Base-by-base conservation (phyloP, 305 asterid species). In the Salvia sclarea region DNA sequence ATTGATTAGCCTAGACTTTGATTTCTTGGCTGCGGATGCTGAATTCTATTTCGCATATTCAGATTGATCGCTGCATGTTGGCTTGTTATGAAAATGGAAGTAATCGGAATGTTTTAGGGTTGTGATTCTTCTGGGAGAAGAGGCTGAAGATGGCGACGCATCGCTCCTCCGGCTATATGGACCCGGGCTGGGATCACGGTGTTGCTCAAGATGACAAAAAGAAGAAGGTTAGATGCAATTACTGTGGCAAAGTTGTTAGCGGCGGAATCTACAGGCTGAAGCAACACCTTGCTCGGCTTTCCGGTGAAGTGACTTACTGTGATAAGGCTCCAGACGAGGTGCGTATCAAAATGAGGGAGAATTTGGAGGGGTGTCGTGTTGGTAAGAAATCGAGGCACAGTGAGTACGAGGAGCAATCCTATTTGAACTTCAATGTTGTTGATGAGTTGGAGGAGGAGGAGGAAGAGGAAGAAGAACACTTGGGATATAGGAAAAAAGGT, bases 101-200 rank as follows among this genome's bases (percentile, higher is more conserved):
- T 57, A 10, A 20, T 43, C 63, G 38, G 16, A 37, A 47, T 18
- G 35, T 4, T 18, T 61, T 47, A 25, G 49, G 47, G 68, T 30
- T 30, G 3, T 50, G 47, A 21, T 66, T 61, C 68, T 61, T 31
- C 74, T 30, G 25, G 48, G 8, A 33, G 76, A 64, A 85, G 80
- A 86, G 60, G 80, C 68, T 70, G 72, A 72, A 76, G 79, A 87
- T 89, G 96, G 80, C 91, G n/a, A 75, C 92, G 24, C 80, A 83
- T 77, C 96, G 96, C 41, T 74, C 95, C 50, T 75, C 88, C 57
- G 94, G 96, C 60, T 86, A 84, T 52, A 75, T 84, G 13, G 98
- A 92, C 77, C 98, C 98, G 0, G 96, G 98, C 38, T 92, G 96
- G 98, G 95, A 89, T 79, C 96, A 92, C 41, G 96, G 98, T 57